Evolutionary conservation across 148 eudicot genomes (phyloP).

Genomic region (Spergularia bocconei): DNA sequence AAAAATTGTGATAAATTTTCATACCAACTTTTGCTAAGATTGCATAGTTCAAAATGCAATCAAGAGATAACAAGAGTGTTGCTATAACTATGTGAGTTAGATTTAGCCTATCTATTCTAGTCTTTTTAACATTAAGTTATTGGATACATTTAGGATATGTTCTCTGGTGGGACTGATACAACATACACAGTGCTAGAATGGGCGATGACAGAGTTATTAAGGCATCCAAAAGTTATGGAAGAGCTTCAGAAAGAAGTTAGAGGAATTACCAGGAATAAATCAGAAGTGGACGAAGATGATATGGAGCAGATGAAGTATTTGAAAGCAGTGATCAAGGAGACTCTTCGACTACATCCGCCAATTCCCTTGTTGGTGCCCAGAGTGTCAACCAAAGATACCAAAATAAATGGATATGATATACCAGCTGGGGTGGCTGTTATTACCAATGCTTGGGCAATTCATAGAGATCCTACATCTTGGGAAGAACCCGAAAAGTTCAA

Average conservation of each 20-base stretch:
- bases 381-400: slow-evolving; percentile 21
- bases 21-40: not conserved
- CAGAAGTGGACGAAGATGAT: slow-evolving; percentile 33
- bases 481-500: slow-evolving; percentile 32
- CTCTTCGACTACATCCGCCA: slow-evolving; percentile 33
- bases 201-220: slow-evolving; percentile 46
- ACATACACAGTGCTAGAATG: slow-evolving; percentile 40
- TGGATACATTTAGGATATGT: slow-evolving; percentile 37
- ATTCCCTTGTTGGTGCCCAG: slow-evolving; percentile 29
- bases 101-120: no score
- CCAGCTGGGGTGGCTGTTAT: slow-evolving; percentile 24
- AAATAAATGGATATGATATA: slow-evolving; percentile 36
- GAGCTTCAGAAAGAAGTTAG: slow-evolving; percentile 40
- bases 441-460: slow-evolving; percentile 38
- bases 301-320: slow-evolving; percentile 40
- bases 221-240: slow-evolving; percentile 33
- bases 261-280: slow-evolving; percentile 25
- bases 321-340: slow-evolving; percentile 46
- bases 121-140: not conserved
- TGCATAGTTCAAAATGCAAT: not conserved
- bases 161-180: slow-evolving; percentile 49
- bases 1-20: no score
- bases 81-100: no score
- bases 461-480: slow-evolving; percentile 33
- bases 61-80: not conserved